Evolutionary conservation across 73 alveolate species (phyloP).

Genomic region (Uronychia binucleata): DNA sequence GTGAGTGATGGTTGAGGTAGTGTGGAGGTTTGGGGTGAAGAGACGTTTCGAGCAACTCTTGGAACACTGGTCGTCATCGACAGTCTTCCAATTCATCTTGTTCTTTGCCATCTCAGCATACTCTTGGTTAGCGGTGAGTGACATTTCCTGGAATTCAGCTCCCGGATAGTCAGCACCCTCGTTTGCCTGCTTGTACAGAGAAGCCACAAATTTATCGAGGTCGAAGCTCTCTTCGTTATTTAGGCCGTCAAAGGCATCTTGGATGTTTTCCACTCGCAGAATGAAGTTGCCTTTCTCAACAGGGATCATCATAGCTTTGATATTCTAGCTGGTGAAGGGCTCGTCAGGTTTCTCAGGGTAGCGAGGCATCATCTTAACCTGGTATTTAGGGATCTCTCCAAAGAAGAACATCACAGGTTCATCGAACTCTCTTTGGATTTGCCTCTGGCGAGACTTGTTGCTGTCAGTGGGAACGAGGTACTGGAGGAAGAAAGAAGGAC

Average conservation of each 20-base stretch:
- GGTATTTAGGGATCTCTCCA: not conserved
- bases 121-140: constrained; percentile 39
- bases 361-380: not conserved
- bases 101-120: constrained; percentile 37
- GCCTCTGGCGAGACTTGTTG: constrained; percentile 22
- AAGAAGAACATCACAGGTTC: constrained; percentile 28
- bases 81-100: constrained; percentile 41
- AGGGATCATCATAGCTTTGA: constrained; percentile 11
- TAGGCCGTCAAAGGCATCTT: not conserved
- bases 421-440: constrained; percentile 6
- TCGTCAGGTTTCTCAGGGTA: not conserved
- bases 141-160: constrained; percentile 16
- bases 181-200: not conserved
- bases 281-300: not conserved
- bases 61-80: constrained; percentile 12
- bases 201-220: not conserved
- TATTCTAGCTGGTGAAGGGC: not conserved
- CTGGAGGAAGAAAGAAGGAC: constrained; percentile 26
- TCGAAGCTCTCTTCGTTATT: not conserved
- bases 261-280: constrained; percentile 16
- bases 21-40: too few species aligned
- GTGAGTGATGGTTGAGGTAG: too few species aligned
- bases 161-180: not conserved
- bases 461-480: constrained; percentile 7
- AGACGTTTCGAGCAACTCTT: too few species aligned